Evolutionary conservation across 1,139 yeast species (phyloP).

Genomic region (Nakaseomyces delphensis): DNA sequence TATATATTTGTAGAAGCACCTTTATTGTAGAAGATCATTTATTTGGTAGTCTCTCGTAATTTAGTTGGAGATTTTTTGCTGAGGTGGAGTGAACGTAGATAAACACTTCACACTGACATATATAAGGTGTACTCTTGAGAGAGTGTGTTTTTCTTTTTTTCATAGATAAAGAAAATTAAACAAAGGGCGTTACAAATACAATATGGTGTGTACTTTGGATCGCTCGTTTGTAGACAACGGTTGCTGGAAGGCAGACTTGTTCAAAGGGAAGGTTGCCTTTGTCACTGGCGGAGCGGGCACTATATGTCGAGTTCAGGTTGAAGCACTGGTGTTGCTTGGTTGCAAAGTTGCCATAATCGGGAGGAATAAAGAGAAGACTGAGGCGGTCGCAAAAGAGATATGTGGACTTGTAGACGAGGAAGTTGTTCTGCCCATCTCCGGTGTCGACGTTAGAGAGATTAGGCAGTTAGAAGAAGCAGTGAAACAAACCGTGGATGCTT

Average conservation of each 20-base stretch:
- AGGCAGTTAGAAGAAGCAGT: constrained; percentile 53
- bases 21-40: too few relatives aligned
- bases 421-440: constrained; percentile 64
- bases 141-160: not conserved
- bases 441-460: constrained; percentile 69
- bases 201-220: constrained; percentile 26
- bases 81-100: not conserved
- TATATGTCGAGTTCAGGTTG: constrained; percentile 79
- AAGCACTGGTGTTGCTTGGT: constrained; percentile 72
- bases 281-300: constrained; percentile 96
- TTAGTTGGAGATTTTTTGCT: too few relatives aligned
- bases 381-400: constrained; percentile 59
- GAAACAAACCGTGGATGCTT: constrained; percentile 47
- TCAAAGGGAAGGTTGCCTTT: constrained; percentile 75
- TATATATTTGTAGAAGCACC: too few relatives aligned
- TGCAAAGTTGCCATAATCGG: constrained; percentile 84
- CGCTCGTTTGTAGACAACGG: constrained; percentile 23
- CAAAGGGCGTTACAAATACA: not conserved
- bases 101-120: too few relatives aligned
- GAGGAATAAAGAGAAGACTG: constrained; percentile 57
- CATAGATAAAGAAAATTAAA: not conserved
- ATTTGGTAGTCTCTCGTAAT: too few relatives aligned
- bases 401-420: constrained; percentile 43
- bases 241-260: constrained; percentile 49
- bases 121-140: too few relatives aligned